Base-by-base conservation (phyloP, 2,329 filamentous ascomycete species). In the Trichoderma sp. region DNA sequence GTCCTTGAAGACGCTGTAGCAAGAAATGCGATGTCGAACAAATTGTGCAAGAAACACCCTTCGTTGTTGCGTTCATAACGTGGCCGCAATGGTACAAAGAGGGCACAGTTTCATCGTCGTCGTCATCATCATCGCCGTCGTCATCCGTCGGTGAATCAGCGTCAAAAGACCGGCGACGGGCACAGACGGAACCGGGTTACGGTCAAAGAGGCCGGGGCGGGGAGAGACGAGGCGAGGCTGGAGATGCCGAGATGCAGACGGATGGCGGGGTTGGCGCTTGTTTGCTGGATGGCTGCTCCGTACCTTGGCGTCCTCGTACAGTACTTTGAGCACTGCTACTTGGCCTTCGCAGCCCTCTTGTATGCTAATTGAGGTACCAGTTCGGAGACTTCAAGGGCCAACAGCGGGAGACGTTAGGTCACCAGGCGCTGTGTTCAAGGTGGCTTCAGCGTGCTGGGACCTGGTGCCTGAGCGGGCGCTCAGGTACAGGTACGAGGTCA, bases 381-480 rank as follows among this genome's bases (percentile, higher is more conserved):
- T n/a, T 5, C 21, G 12, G 12, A 39, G 34, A 39, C 12, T 12
- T 3, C 12, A 12, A n/a, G 24, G 48, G 48, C 48, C 12, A 52
- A 15, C 19, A 44, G 58, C 47, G 47, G 39, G 52, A 12, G 47
- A 26, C 39, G 6, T 26, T 43, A 17, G 14, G 12, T 5, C 34
- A 39, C 34, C 10, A 39, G 12, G 34, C 34, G 34, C 34, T 39
- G 34, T 39, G 14, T 14, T 14, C 34, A 4, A 10, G 9, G 44
- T 17, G n/a, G 28, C n/a, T 47, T 30, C 28, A 39, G 34, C 34
- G 34, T 39, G 34, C 41, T 54, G 26, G 50, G 50, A 34, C 59
- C 50, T 55, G 60, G 60, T 63, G 50, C 60, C 60, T 63, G 50
- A 43, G 24, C 50, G 41, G 50, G 24, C 41, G 24, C 15, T 19